A percentile compares a stretch with the other conserved stretches of the same genome.
phyloP scores from a whole-genome alignment of 116 monocot genomes.

The Phalaenopsis hybrid region DNA sequence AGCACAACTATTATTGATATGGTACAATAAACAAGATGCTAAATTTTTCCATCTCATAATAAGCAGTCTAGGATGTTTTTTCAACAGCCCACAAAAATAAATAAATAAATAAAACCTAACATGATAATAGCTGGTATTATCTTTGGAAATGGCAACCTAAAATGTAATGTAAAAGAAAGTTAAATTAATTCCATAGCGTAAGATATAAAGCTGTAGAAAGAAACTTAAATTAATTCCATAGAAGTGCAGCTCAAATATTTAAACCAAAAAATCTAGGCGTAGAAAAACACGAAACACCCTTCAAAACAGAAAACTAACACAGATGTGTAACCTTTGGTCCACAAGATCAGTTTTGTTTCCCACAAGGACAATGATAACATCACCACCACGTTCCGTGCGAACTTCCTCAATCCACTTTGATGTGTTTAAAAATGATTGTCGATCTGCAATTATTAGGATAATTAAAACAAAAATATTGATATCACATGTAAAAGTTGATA shows the following conservation, averaged over 20 bases:
- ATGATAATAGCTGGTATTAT: not conserved
- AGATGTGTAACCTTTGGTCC: slow-evolving; percentile 45
- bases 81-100: not conserved
- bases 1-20: no score
- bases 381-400: slow-evolving; percentile 46
- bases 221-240: no score
- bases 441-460: slow-evolving; percentile 22
- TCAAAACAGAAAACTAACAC: not conserved
- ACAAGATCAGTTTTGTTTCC: slow-evolving; percentile 68
- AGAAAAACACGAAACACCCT: not conserved
- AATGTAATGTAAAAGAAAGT: not conserved
- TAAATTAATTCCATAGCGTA: not conserved
- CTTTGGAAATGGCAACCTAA: not conserved
- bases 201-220: not conserved
- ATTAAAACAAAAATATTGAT: not conserved
- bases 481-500: not conserved
- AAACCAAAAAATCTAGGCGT: not conserved
- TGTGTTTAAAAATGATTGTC: slow-evolving; percentile 53
- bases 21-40: no score
- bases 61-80: not conserved
- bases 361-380: slow-evolving; percentile 64
- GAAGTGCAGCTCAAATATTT: not conserved
- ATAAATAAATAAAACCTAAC: not conserved
- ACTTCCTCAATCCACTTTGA: slow-evolving; percentile 68
- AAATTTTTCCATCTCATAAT: no score